Percentiles rank a stretch among this genome's conserved stretches.
Evolutionary conservation across 768 basidiomycete species (phyloP).

Genomic region (Boletus fagicola): DNA sequence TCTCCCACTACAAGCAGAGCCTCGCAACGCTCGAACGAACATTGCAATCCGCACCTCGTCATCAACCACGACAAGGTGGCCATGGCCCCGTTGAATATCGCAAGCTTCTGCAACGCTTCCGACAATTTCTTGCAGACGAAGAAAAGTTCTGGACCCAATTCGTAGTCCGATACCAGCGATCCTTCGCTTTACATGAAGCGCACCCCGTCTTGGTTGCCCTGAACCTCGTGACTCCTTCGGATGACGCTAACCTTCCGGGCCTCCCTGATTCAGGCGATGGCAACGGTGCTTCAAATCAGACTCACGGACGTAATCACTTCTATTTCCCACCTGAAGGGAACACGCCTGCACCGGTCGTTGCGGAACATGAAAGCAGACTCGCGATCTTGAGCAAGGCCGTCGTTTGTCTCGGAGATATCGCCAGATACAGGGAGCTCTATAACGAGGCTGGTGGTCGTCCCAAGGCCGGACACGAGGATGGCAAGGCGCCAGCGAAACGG

Average conservation of each 20-base stretch:
- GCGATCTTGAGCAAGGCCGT: conserved; percentile 82
- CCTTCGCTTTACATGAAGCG: conserved; percentile 69
- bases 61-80: conserved; percentile 38
- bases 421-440: conserved; percentile 90
- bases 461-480: conserved; percentile 67
- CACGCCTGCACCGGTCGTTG: conserved; percentile 37
- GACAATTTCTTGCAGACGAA: conserved; percentile 85
- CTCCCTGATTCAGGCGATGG: conserved; percentile 20
- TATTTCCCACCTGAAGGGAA: conserved; percentile 62
- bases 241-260: conserved; percentile 34
- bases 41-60: conserved; percentile 42
- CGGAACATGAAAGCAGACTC: conserved; percentile 55
- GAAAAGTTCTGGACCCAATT: conserved; percentile 90
- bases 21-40: conserved; percentile 65
- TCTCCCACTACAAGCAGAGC: conserved; percentile 76
- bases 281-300: conserved; percentile 23
- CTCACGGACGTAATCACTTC: conserved; percentile 53
- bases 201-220: conserved; percentile 55
- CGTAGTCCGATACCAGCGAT: conserved; percentile 67
- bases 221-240: conserved; percentile 46
- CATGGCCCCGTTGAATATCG: conserved; percentile 77
- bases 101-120: conserved; percentile 83
- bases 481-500: conserved; percentile 34
- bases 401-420: conserved; percentile 91
- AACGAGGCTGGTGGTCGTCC: conserved; percentile 67